Evolutionary conservation across 2,329 filamentous ascomycete genomes (phyloP).

Genomic region (Penicillium sp.): DNA sequence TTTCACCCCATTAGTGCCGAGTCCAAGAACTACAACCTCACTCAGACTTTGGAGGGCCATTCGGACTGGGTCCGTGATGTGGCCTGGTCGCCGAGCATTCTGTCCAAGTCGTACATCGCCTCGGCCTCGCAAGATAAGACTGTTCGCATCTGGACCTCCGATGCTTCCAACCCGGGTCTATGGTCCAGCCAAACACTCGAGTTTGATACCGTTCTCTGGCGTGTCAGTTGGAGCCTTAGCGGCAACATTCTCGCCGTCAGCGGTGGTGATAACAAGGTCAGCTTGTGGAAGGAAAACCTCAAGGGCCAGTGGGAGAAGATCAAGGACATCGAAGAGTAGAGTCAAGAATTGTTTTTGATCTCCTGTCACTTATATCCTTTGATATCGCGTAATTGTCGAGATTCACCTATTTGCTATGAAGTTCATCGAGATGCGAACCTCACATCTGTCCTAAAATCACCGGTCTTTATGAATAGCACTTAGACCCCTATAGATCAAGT

Average conservation of each 20-base stretch:
- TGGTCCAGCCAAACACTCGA: slow-evolving; percentile 84
- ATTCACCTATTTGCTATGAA: slow-evolving; percentile 4
- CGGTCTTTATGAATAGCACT: background rate
- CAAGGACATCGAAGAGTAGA: slow-evolving; percentile 87
- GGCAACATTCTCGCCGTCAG: slow-evolving; percentile 94
- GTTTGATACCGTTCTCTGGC: slow-evolving; percentile 89
- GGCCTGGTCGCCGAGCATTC: slow-evolving; percentile 90
- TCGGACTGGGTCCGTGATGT: slow-evolving; percentile 97
- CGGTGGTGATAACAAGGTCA: slow-evolving; percentile 94
- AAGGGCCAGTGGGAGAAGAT: slow-evolving; percentile 96
- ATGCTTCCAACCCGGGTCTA: slow-evolving; percentile 62
- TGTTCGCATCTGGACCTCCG: slow-evolving; percentile 92
- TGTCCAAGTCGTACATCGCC: slow-evolving; percentile 95
- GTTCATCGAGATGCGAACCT: background rate
- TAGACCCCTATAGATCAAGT: background rate
- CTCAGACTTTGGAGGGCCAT: slow-evolving; percentile 69
- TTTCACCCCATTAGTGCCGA: slow-evolving; percentile 42
- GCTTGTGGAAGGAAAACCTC: slow-evolving; percentile 96
- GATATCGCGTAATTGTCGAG: slow-evolving; percentile 13
- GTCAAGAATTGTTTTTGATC: slow-evolving; percentile 10
- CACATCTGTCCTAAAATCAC: background rate
- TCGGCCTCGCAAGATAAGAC: slow-evolving; percentile 95
- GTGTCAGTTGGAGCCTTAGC: slow-evolving; percentile 95
- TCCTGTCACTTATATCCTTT: slow-evolving; percentile 17
- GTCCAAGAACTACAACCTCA: slow-evolving; percentile 52